Conservation (phyloP, 2,329 filamentous ascomycete species). For the Geosmithia morbida region DNA sequence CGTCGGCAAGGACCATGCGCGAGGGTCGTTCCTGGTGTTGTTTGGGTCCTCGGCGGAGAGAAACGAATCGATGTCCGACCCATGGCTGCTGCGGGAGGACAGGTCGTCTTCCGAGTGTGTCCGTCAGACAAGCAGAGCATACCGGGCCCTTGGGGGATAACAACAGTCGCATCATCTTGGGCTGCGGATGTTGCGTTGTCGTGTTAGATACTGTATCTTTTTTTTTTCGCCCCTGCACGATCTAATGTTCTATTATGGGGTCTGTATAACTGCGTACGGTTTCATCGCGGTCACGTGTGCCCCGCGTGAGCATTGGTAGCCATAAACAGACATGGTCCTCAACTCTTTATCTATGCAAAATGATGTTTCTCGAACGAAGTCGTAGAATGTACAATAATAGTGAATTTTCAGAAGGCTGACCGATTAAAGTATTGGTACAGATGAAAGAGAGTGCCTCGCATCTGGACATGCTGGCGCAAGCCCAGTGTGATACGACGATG, state of each 20-base stretch:
- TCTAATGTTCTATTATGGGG: not conserved
- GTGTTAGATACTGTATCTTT: not conserved
- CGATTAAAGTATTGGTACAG: not conserved
- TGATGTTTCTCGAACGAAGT: no score
- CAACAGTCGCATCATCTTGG: not conserved
- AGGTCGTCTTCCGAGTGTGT: conserved; percentile 1
- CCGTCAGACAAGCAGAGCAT: conserved; percentile 9
- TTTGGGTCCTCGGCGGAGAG: conserved; percentile 8
- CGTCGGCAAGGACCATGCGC: conserved; percentile 43
- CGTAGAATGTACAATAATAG: no score
- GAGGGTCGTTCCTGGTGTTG: conserved; percentile 27
- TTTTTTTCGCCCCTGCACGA: not conserved
- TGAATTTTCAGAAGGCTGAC: not conserved
- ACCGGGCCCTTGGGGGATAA: conserved; percentile 2
- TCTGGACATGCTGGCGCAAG: not conserved
- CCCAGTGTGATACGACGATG: not conserved
- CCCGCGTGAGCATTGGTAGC: no score
- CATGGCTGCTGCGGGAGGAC: conserved; percentile 13
- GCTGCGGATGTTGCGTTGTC: not conserved
- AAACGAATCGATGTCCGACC: conserved; percentile 18
- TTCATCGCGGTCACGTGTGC: not conserved
- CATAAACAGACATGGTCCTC: no score
- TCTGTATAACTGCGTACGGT: not conserved
- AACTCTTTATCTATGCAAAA: no score
- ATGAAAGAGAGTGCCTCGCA: not conserved